Evolutionary conservation across 768 basidiomycete genomes (phyloP).

Genomic region (Albatrellus ellisii): DNA sequence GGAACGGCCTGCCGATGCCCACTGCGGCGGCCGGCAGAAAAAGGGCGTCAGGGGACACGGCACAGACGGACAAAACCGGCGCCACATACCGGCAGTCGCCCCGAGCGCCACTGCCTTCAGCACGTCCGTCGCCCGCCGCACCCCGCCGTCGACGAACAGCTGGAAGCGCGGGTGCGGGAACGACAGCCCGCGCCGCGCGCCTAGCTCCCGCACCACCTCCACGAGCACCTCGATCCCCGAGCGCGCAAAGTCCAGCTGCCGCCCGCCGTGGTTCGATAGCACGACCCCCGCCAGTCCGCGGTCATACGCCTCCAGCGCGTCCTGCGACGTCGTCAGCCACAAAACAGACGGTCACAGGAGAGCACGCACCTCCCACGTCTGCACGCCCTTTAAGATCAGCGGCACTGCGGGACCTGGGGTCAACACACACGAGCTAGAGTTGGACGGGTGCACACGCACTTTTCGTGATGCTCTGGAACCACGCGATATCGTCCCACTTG

Average conservation of each 20-base stretch:
- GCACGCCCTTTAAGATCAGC: conserved; percentile 51
- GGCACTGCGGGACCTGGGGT: conserved; percentile 28
- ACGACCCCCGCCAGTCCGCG: conserved; percentile 33
- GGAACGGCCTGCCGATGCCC: conserved; percentile 75
- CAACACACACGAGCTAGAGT: neutral
- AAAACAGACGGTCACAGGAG: neutral
- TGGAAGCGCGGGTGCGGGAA: conserved; percentile 78
- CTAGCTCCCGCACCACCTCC: conserved; percentile 67
- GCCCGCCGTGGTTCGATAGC: conserved; percentile 46
- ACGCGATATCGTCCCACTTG: conserved; percentile 74
- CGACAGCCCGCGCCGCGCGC: conserved; percentile 44
- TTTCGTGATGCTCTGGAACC: conserved; percentile 45
- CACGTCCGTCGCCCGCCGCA: conserved; percentile 81
- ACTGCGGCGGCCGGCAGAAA: conserved; percentile 26
- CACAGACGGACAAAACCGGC: too few species aligned
- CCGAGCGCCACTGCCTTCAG: conserved; percentile 82
- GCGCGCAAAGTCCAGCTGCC: conserved; percentile 37
- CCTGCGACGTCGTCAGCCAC: conserved; percentile 14
- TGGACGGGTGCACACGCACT: conserved; percentile 18
- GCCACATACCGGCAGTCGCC: conserved; percentile 60
- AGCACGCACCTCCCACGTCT: conserved; percentile 36
- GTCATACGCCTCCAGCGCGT: conserved; percentile 40
- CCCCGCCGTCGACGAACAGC: conserved; percentile 90
- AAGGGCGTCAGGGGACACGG: neutral
- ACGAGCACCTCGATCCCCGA: conserved; percentile 31